Evolutionary conservation across 768 basidiomycete species (phyloP), one percentile per base, ranked within the genome.

Genomic region (Gloeopeniophorella convolvens): DNA sequence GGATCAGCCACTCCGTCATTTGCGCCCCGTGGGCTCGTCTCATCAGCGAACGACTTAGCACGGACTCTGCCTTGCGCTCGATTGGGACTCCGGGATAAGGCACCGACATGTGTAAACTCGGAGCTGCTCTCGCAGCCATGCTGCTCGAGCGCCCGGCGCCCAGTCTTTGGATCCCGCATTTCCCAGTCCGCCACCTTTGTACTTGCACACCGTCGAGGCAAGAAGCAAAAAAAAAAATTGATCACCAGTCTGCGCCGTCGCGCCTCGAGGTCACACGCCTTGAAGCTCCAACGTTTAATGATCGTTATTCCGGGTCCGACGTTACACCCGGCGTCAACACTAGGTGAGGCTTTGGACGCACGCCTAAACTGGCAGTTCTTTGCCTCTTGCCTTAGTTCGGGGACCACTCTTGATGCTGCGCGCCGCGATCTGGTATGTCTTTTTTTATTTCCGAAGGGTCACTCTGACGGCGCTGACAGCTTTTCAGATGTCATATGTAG

Each of bases 291-390:
- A 47, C 52, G 48, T 54, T 48, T 54, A n/a, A 48, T n/a, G 52
- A 54, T 54, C 52, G 52, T 24, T 39, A 48, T 48, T 54, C 52
- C 52, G 48, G 42, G 46, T 54, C 47, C 52, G 52, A 44, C 52
- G 35, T 39, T 30, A 23, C 46, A 48, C 37, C 34, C 31, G 36
- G 44, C 52, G 35, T 48, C 46, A 45, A 39, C 43, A 48, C 48
- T 42, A 48, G 48, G 52, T 47, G 46, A 54, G 52, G 52, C 42
- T 37, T 26, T 23, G 24, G 37, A 30, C 39, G 44, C 41, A 53
- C 42, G 52, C 52, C 30, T 41, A 16, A 13, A 31, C 23, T 42
- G n/a, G 23, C 24, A 33, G 34, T 21, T 39, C 30, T 54, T 42
- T 45, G 42, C 48, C 52, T 36, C 41, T 53, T 53, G 30, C 34